Evolutionary conservation across 805 yeast genomes (phyloP).

Genomic region (Starmerella kuoi): DNA sequence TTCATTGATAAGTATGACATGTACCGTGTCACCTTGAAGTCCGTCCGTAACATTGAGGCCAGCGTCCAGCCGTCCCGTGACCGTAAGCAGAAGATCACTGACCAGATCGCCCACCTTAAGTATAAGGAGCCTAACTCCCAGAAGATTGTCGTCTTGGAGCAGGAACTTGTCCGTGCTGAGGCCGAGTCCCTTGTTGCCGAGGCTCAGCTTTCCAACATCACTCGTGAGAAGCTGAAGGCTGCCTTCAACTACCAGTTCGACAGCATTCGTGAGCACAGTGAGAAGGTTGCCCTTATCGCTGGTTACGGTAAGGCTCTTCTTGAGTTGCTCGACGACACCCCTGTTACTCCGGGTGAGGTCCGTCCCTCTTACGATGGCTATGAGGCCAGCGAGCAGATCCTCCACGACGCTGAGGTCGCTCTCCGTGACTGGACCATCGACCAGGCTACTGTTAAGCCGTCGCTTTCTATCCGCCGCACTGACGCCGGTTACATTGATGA

Average conservation of each 20-base stretch:
- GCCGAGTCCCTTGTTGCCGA: constrained; percentile 98
- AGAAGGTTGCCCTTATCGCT: constrained; percentile 92
- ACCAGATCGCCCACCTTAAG: constrained; percentile 92
- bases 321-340: constrained; percentile 90
- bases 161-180: constrained; percentile 97
- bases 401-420: constrained; percentile 91
- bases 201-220: constrained; percentile 95
- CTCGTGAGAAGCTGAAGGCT: constrained; percentile 95
- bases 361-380: constrained; percentile 97
- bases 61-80: constrained; percentile 97
- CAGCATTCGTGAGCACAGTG: constrained; percentile 86
- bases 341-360: constrained; percentile 98
- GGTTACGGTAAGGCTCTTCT: constrained; percentile 97
- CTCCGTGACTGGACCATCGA: constrained; percentile 95
- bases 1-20: constrained; percentile 97
- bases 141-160: constrained; percentile 89
- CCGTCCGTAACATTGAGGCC: constrained; percentile 91
- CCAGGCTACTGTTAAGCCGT: constrained; percentile 86
- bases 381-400: constrained; percentile 95
- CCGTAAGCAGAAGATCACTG: constrained; percentile 94
- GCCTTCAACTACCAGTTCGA: constrained; percentile 96
- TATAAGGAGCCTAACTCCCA: constrained; percentile 98
- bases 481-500: constrained; percentile 33
- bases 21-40: constrained; percentile 89
- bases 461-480: constrained; percentile 71